Conservation (phyloP, 2,329 filamentous ascomycete species). For the Aspergillus hortae region DNA sequence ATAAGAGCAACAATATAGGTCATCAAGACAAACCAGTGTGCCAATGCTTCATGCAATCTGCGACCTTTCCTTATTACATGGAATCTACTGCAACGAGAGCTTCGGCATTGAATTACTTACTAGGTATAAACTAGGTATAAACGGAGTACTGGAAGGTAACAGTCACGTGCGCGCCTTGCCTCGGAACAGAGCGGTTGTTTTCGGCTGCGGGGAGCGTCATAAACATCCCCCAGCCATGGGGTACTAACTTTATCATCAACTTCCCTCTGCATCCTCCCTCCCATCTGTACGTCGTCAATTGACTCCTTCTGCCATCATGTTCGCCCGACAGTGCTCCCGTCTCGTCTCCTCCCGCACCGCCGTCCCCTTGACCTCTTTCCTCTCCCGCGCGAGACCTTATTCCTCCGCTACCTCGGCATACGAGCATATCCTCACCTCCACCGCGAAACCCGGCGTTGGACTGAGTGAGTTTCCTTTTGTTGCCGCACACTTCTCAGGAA, state of each 20-base stretch:
- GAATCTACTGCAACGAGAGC: too few species aligned
- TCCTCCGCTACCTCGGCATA: constrained; percentile 54
- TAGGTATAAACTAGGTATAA: too few species aligned
- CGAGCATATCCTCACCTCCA: constrained; percentile 77
- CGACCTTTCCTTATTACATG: too few species aligned
- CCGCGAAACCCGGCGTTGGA: constrained; percentile 82
- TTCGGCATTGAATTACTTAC: too few species aligned
- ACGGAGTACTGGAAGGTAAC: too few species aligned
- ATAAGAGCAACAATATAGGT: too few species aligned
- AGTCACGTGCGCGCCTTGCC: constrained; percentile 7
- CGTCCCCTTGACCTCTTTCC: constrained; percentile 33
- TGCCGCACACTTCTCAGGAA: not conserved
- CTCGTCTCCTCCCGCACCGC: constrained; percentile 56
- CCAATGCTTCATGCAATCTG: too few species aligned
- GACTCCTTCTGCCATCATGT: constrained; percentile 26
- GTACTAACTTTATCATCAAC: not conserved
- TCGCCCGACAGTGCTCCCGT: constrained; percentile 52
- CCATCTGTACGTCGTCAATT: not conserved
- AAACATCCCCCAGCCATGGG: not conserved
- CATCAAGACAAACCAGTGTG: too few species aligned
- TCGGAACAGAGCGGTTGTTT: constrained; percentile 12
- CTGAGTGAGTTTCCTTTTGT: constrained; percentile 60
- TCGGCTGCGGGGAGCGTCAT: constrained; percentile 19
- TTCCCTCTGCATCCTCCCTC: not conserved
- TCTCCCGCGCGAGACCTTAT: constrained; percentile 34